Evolutionary conservation across 176 grass and related monocot genomes (phyloP).

Genomic region (Pontederia crassipes): DNA sequence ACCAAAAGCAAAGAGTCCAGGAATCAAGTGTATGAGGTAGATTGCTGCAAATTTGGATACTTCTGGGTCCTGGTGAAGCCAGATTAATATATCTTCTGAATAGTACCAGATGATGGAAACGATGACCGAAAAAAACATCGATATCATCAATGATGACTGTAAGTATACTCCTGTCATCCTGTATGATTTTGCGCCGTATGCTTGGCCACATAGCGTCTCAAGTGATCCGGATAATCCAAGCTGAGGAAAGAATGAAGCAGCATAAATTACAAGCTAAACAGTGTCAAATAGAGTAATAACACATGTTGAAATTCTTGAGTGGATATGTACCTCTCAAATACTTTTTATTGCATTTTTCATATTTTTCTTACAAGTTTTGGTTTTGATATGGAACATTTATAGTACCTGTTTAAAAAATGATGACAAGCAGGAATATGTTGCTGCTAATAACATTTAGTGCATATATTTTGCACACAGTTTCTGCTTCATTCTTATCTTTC

Average conservation of each 20-base stretch:
- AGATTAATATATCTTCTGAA: slow-evolving; percentile 52
- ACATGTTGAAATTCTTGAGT: too few species aligned
- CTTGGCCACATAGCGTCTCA: slow-evolving; percentile 88
- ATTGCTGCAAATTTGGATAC: slow-evolving; percentile 40
- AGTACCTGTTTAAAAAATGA: too few species aligned
- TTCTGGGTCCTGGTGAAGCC: slow-evolving; percentile 47
- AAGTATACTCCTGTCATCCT: slow-evolving; percentile 72
- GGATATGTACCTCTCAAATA: too few species aligned
- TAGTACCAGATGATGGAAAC: slow-evolving; percentile 60
- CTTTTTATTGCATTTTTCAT: too few species aligned
- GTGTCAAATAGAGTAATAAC: too few species aligned
- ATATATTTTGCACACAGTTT: too few species aligned
- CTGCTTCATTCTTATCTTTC: too few species aligned
- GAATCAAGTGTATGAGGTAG: slow-evolving; percentile 47
- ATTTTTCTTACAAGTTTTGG: too few species aligned
- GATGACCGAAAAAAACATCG: slow-evolving; percentile 26
- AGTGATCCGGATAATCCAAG: slow-evolving; percentile 67
- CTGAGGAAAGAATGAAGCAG: slow-evolving; percentile 22
- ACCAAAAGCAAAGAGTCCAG: slow-evolving; percentile 54
- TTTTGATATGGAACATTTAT: too few species aligned
- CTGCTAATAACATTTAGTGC: too few species aligned
- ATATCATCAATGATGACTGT: slow-evolving; percentile 60
- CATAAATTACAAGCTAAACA: too few species aligned
- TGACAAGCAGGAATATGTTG: too few species aligned
- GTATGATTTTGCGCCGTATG: slow-evolving; percentile 53